These are phyloP conservation scores for Suillus tomentosus DNA, from an alignment of 768 basidiomycete genomes.

Conservation along the genomic window DNA sequence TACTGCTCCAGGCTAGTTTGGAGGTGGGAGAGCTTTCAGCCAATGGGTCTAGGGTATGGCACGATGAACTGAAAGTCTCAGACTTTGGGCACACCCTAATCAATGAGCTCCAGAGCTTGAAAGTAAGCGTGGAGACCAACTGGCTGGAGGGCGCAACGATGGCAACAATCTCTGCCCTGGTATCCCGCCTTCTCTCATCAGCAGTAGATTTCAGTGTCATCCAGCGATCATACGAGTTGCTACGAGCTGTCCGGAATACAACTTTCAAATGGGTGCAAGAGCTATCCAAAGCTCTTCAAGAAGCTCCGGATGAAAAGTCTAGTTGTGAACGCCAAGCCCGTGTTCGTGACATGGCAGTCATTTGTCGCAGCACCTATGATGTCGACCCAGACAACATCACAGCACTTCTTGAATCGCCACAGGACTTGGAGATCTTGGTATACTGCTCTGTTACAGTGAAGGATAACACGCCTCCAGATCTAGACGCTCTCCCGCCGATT, in stretches of 20 bases:
- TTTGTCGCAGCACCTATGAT: constrained; percentile 35
- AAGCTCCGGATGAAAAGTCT: constrained; percentile 7
- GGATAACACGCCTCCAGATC: constrained; percentile 29
- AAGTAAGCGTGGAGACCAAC: constrained; percentile 36
- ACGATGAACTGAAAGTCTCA: constrained; percentile 33
- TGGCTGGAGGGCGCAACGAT: constrained; percentile 38
- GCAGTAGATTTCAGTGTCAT: constrained; percentile 17
- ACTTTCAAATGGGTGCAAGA: constrained; percentile 40
- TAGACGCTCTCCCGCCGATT: constrained; percentile 2
- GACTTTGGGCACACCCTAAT: constrained; percentile 37
- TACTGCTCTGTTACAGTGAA: constrained; percentile 35
- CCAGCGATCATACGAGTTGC: constrained; percentile 24
- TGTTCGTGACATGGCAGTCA: constrained; percentile 22
- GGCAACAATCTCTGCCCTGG: constrained; percentile 32
- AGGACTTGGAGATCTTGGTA: constrained; percentile 33
- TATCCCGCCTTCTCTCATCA: constrained; percentile 36
- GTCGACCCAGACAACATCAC: constrained; percentile 5
- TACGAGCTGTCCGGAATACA: constrained; percentile 32
- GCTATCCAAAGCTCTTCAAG: constrained; percentile 15
- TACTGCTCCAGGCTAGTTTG: constrained; percentile 43
- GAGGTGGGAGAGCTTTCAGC: constrained; percentile 36
- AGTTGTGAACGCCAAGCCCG: constrained; percentile 14
- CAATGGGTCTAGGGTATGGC: constrained; percentile 34
- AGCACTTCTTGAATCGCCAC: constrained; percentile 21
- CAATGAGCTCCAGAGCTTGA: constrained; percentile 30